These are phyloP conservation scores for Lepidium campestre DNA, from an alignment of 441 rosid species.

Conservation along the genomic window DNA sequence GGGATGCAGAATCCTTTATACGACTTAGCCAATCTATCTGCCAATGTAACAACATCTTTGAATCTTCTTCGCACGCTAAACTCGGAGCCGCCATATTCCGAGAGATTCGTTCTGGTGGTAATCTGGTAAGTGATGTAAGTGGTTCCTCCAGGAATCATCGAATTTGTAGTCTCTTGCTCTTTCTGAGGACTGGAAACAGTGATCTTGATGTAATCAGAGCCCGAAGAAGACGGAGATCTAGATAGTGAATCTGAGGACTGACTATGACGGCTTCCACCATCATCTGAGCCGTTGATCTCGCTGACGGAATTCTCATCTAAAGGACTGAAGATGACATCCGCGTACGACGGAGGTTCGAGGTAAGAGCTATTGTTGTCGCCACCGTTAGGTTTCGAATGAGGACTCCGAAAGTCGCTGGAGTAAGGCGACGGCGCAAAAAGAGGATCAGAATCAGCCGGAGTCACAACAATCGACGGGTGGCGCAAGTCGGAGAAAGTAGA, in stretches of 20 bases:
- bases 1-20: conserved; percentile 72
- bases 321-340: conserved; percentile 73
- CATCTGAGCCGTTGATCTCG: conserved; percentile 51
- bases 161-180: conserved; percentile 63
- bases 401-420: conserved; percentile 29
- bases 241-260: conserved; percentile 38
- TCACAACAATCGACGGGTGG: conserved; percentile 39
- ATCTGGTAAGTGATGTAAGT: conserved; percentile 62
- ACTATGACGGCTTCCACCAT: conserved; percentile 27
- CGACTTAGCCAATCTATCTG: conserved; percentile 69
- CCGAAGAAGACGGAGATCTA: conserved; percentile 45
- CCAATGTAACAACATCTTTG: conserved; percentile 63
- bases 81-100: conserved; percentile 49
- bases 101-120: conserved; percentile 67
- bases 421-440: conserved; percentile 37
- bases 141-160: conserved; percentile 68
- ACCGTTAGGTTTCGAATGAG: conserved; percentile 15
- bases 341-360: conserved; percentile 79
- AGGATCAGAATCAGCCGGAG: conserved; percentile 72
- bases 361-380: conserved; percentile 33
- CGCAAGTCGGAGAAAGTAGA: conserved; percentile 41
- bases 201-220: conserved; percentile 49
- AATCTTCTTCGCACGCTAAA: conserved; percentile 73
- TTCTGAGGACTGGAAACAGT: conserved; percentile 80
- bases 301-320: conserved; percentile 46